Percentiles rank a stretch among this genome's conserved stretches.
Evolutionary conservation across 1,284 basidiomycete species (phyloP).

Genomic region (Moesziomyces sp.): DNA sequence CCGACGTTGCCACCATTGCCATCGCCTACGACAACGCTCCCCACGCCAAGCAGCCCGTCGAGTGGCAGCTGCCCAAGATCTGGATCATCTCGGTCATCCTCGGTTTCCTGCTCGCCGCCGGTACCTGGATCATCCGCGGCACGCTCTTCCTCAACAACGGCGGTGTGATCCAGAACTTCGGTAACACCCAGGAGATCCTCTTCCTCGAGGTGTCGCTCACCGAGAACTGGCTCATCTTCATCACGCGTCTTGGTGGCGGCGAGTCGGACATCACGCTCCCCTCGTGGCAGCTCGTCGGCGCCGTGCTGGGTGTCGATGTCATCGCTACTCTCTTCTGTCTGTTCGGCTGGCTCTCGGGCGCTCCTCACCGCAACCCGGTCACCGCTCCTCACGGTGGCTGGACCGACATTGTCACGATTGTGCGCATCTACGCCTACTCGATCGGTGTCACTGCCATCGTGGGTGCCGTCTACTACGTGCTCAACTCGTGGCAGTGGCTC

Average conservation of each 20-base stretch:
- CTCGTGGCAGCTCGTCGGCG: slow-evolving; percentile 71
- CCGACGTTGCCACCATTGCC: slow-evolving; percentile 72
- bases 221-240: slow-evolving; percentile 73
- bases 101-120: slow-evolving; percentile 70
- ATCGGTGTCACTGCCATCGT: slow-evolving; percentile 72
- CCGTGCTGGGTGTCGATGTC: slow-evolving; percentile 72
- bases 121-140: slow-evolving; percentile 73
- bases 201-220: slow-evolving; percentile 74
- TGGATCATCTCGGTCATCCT: slow-evolving; percentile 72
- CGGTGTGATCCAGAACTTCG: slow-evolving; percentile 73
- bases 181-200: slow-evolving; percentile 71
- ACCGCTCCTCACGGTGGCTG: slow-evolving; percentile 68
- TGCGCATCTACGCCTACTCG: slow-evolving; percentile 72
- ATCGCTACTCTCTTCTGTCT: slow-evolving; percentile 72
- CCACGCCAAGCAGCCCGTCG: slow-evolving; percentile 71
- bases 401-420: slow-evolving; percentile 72
- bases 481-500: slow-evolving; percentile 70
- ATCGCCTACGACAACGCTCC: slow-evolving; percentile 73
- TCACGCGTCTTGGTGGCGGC: slow-evolving; percentile 69
- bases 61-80: slow-evolving; percentile 74
- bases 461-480: slow-evolving; percentile 70
- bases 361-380: slow-evolving; percentile 68
- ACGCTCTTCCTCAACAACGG: slow-evolving; percentile 71
- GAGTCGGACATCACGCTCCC: slow-evolving; percentile 69
- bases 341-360: slow-evolving; percentile 73